Percentiles rank a stretch among this genome's conserved stretches.
Conservation (phyloP, 2,329 filamentous ascomycete genomes). For the Fusarium sororula region DNA sequence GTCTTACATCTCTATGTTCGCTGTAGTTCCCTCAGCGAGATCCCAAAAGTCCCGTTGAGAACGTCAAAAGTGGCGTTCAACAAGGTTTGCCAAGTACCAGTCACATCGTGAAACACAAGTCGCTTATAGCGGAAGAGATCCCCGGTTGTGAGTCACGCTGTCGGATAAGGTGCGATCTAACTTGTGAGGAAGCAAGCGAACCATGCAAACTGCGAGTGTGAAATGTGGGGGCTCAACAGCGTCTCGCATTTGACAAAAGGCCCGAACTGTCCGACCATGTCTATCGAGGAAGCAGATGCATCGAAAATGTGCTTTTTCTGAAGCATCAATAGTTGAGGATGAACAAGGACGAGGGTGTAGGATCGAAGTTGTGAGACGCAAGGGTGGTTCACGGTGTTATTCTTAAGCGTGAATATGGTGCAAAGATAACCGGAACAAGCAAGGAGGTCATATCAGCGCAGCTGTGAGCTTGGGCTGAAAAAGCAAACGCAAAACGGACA, state of each 20-base stretch:
- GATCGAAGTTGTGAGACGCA: constrained; percentile 22
- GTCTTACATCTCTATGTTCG: background rate
- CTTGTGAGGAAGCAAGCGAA: constrained; percentile 13
- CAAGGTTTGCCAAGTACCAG: constrained; percentile 21
- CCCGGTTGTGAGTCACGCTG: constrained; percentile 37
- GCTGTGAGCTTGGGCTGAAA: constrained; percentile 4
- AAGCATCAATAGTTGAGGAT: constrained; percentile 6
- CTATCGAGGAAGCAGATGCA: background rate
- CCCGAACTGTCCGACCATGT: background rate
- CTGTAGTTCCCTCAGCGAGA: background rate
- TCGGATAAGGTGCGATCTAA: constrained; percentile 11
- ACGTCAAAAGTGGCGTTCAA: background rate
- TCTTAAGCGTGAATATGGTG: constrained; percentile 40
- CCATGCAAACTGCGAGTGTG: constrained; percentile 20
- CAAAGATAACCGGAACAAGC: constrained; percentile 13
- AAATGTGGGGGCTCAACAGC: constrained; percentile 21
- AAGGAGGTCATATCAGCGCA: constrained; percentile 4
- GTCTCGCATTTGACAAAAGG: constrained; percentile 14
- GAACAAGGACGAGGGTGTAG: constrained; percentile 19
- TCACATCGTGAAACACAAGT: constrained; percentile 35
- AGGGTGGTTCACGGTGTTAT: constrained; percentile 38
- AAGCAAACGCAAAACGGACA: constrained; percentile 25
- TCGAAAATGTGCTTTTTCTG: background rate
- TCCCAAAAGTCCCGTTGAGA: constrained; percentile 9
- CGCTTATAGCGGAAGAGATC: constrained; percentile 28